Base-by-base conservation (phyloP, 2,329 filamentous ascomycete species). In the Aspergillus proliferans region DNA sequence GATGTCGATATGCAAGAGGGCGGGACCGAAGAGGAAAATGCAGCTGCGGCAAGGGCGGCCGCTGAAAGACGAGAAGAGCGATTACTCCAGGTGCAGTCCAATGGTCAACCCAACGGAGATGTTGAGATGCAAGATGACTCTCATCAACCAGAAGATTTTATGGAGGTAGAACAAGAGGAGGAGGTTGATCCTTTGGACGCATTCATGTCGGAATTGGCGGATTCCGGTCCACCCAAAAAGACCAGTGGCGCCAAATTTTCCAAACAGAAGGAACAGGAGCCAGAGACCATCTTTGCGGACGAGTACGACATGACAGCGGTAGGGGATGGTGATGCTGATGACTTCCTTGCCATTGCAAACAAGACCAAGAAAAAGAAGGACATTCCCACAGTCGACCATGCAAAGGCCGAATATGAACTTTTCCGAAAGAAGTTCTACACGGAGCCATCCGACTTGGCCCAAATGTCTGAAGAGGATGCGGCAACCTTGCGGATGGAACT, bases 351-450 rank as follows among this genome's bases (percentile, higher is more conserved):
- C n/a, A 77, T 82, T 65, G 76, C 78, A 40, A 78, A 69, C 48
- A 81, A 80, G 78, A 78, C 85, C 76, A 79, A 78, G 62, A 96
- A 95, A 75, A 96, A 95, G 77, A 95, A 96, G 71, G 93, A 97
- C 52, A 84, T 97, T n/a, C 90, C 91, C 1, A 78, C 77, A 0
- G 80, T 95, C 47, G 85, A 98, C 69, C 95, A 97, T 69, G 80
- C 76, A 59, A 97, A 96, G 71, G 73, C 94, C 55, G 82, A 91
- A 48, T 85, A 97, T 59, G 82, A 91, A 58, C 81, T 86, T 3
- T 90, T 98, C 66, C 82, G 92, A 53, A 96, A 95, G 74, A 86
- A 89, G 66, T 98, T 98, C 70, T 98, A 95, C 78, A 85, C 87
- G 8, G 91, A 97, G 65, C 91, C 93, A 8, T 78, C 83, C 18